These are phyloP conservation scores for Ustilago vetiveriae DNA, from an alignment of 1,284 basidiomycete genomes.

Conservation along the genomic window DNA sequence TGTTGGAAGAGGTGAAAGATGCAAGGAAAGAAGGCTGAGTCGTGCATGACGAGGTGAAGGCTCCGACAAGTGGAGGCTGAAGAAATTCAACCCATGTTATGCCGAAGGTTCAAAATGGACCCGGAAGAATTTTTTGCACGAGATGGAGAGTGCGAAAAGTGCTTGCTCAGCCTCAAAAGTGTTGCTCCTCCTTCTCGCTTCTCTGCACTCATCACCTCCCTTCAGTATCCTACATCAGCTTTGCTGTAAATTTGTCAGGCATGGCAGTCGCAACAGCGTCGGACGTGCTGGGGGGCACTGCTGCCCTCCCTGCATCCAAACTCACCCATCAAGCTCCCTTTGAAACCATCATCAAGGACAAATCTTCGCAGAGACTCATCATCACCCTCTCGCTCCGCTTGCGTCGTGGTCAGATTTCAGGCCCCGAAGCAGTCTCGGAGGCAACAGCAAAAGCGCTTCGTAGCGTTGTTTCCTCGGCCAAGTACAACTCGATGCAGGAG, in stretches of 20 bases:
- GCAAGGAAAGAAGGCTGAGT: slow-evolving; percentile 21
- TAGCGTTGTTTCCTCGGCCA: slow-evolving; percentile 85
- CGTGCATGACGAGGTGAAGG: slow-evolving; percentile 26
- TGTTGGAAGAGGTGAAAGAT: no score
- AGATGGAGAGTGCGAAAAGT: slow-evolving; percentile 11
- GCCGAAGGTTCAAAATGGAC: no score
- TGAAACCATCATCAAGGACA: slow-evolving; percentile 48
- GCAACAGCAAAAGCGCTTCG: slow-evolving; percentile 88
- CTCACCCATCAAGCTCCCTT: slow-evolving; percentile 32
- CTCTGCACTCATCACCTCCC: background rate
- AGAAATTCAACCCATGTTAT: background rate
- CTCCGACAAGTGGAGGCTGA: slow-evolving; percentile 19
- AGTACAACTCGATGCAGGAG: slow-evolving; percentile 86
- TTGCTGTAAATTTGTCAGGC: no score
- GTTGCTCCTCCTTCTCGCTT: background rate
- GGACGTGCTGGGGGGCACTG: no score
- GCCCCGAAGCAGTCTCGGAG: slow-evolving; percentile 74
- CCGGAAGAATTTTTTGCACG: slow-evolving; percentile 11
- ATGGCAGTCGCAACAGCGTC: no score
- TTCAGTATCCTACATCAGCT: no score
- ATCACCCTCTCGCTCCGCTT: slow-evolving; percentile 49
- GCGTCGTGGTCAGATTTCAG: slow-evolving; percentile 44
- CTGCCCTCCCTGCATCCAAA: slow-evolving; percentile 2
- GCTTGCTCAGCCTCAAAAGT: no score
- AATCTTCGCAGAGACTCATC: slow-evolving; percentile 45